Evolutionary conservation across 352 stramenopile species (phyloP), one percentile per base, ranked within the genome.

Genomic region (Pythium dissotocum): DNA sequence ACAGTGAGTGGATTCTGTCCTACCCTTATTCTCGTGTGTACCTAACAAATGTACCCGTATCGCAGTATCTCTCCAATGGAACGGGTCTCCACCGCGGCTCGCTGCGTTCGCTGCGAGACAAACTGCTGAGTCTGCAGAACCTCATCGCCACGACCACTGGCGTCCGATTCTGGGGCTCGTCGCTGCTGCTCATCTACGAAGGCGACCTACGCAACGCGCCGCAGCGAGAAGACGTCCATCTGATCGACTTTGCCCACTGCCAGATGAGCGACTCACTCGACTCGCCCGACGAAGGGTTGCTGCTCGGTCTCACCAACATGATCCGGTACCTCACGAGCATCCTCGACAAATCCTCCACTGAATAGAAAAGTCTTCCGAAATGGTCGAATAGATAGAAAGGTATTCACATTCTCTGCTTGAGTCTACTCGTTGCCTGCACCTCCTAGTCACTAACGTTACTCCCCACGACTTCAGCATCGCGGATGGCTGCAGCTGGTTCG

Each of bases 181-280:
- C 85, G 4, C 72, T 94, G 48, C 71, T 94, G 32, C 61, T 94
- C 10, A 83, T 91, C 61, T 91, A 92, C 72, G 85, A 94, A 67
- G 85, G 85, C 30, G 85, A 91, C 46, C 64, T 73, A 49, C 74
- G 62, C 4, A 62, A 67, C 30, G 72, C 54, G 0, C 46, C 58
- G 48, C 53, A 52, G 0, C 73, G 63, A 18, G 73, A 73, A 30
- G 82, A 89, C 62, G 77, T 91, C 40, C 81, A 83, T 42, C 70
- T 94, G 24, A 92, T 94, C 36, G 83, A 94, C 73, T 91, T 94
- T 70, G 85, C 83, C 38, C 85, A 94, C 52, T 87, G 85, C 61
- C 81, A 94, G 65, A 88, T 90, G 73, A 88, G 75, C 65, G 60
- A 75, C 33, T 65, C 58, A 18, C 70, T 91, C 14, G 73, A 72